Conservation (phyloP, 306 rosid species). For the Arachis stenosperma region DNA sequence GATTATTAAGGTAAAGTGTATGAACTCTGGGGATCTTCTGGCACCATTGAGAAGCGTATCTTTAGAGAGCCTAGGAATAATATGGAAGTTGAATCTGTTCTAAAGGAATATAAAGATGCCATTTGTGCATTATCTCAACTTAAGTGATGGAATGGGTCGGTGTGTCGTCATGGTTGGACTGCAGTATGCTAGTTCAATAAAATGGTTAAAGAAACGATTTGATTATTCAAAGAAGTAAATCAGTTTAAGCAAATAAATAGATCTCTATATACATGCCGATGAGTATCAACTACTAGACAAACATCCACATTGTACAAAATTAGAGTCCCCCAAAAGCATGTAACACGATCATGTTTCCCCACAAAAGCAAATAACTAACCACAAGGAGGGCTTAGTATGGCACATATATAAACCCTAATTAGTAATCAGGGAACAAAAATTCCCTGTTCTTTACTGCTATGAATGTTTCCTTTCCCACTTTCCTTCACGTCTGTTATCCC, state of each 20-base stretch:
- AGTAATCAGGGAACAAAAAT: not conserved
- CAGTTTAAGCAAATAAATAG: not conserved
- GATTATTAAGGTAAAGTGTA: conserved; percentile 79
- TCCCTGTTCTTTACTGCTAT: conserved; percentile 27
- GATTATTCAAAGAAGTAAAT: not conserved
- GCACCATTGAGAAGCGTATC: conserved; percentile 73
- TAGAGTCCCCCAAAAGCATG: conserved; percentile 15
- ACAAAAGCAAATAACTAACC: too few species aligned
- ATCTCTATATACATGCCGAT: not conserved
- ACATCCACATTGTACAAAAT: conserved; percentile 25
- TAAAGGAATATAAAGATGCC: conserved; percentile 74
- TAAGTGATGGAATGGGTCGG: conserved; percentile 97
- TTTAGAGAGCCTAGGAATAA: conserved; percentile 93
- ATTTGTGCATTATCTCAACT: conserved; percentile 67
- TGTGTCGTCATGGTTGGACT: conserved; percentile 95
- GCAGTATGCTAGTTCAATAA: conserved; percentile 69
- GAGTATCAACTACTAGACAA: conserved; percentile 11
- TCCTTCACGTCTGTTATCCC: conserved; percentile 85
- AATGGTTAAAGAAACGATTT: not conserved
- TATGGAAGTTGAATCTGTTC: conserved; percentile 81
- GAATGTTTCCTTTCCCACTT: conserved; percentile 97
- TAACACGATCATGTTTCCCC: not conserved
- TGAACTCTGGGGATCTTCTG: conserved; percentile 78
- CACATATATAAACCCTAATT: conserved; percentile 1
- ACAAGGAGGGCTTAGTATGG: too few species aligned